These are phyloP conservation scores for Handroanthus guayacan DNA, from an alignment of 257 asterid species.

Conservation along the genomic window DNA sequence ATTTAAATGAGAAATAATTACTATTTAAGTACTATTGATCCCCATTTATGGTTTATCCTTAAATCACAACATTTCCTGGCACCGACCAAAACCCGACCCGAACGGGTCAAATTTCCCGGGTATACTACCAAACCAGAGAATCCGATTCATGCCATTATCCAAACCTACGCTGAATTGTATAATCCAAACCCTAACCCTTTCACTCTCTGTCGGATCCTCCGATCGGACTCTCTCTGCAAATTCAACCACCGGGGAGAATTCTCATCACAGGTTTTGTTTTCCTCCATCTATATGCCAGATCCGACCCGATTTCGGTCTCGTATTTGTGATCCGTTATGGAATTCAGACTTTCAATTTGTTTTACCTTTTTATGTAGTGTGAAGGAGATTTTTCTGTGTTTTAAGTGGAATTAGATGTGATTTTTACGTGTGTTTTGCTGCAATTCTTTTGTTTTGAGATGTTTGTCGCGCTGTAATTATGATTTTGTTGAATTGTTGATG, in stretches of 20 bases:
- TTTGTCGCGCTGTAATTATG: background rate
- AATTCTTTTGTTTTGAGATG: constrained; percentile 25
- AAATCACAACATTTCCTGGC: background rate
- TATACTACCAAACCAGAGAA: constrained; percentile 38
- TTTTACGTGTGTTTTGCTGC: background rate
- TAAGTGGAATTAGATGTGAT: constrained; percentile 12
- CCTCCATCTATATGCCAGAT: constrained; percentile 34
- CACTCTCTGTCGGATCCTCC: constrained; percentile 65
- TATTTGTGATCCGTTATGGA: constrained; percentile 10
- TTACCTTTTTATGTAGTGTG: background rate
- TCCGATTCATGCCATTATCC: constrained; percentile 45
- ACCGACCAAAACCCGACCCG: constrained; percentile 38
- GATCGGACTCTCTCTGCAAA: constrained; percentile 51
- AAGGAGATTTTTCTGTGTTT: constrained; percentile 22
- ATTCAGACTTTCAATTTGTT: constrained; percentile 10
- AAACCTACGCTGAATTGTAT: constrained; percentile 40
- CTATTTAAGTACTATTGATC: background rate
- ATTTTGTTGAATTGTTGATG: constrained; percentile 10
- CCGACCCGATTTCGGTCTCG: constrained; percentile 51
- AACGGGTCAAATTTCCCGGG: constrained; percentile 54
- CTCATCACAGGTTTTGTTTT: constrained; percentile 44
- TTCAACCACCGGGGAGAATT: constrained; percentile 32
- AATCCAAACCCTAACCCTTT: constrained; percentile 64
- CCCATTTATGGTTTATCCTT: background rate
- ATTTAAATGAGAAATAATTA: background rate